Percentiles rank a stretch among this genome's conserved stretches.
Conservation (phyloP, 257 asterid species). For the Jaltomata sinuosa region DNA sequence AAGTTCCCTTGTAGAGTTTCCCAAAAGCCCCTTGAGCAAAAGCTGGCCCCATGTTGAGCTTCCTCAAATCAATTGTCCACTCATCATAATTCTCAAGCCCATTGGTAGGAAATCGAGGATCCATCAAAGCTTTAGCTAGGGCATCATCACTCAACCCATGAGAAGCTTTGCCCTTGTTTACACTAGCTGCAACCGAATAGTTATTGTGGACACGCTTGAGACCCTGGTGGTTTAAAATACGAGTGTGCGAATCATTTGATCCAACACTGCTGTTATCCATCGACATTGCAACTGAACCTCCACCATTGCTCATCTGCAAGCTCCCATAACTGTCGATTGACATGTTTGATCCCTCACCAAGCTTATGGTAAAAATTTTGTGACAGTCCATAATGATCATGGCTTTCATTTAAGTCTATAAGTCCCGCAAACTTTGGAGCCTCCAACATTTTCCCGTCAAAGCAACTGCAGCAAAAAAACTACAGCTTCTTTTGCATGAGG, state of each 20-base stretch:
- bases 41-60: constrained; percentile 95
- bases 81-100: constrained; percentile 88
- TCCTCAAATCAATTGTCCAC: constrained; percentile 90
- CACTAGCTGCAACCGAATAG: constrained; percentile 76
- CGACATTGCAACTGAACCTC: constrained; percentile 92
- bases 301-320: constrained; percentile 85
- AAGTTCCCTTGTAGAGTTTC: constrained; percentile 83
- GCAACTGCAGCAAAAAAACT: not conserved
- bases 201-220: constrained; percentile 67
- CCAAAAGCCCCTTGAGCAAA: constrained; percentile 99
- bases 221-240: constrained; percentile 79
- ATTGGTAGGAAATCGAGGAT: constrained; percentile 70
- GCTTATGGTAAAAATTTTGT: constrained; percentile 26
- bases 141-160: constrained; percentile 80
- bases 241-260: constrained; percentile 77
- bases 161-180: constrained; percentile 55
- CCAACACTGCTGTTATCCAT: constrained; percentile 90
- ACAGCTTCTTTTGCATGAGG: too few relatives aligned
- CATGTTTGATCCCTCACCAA: constrained; percentile 74
- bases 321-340: constrained; percentile 81
- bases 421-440: constrained; percentile 70
- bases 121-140: constrained; percentile 85
- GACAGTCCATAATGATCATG: constrained; percentile 67
- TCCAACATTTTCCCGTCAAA: constrained; percentile 57
- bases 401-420: constrained; percentile 62